Percentiles rank a stretch among this genome's conserved stretches.
These are phyloP conservation scores for Hyaloperonospora brassicae DNA, from an alignment of 352 stramenopile genomes.

Conservation along the genomic window DNA sequence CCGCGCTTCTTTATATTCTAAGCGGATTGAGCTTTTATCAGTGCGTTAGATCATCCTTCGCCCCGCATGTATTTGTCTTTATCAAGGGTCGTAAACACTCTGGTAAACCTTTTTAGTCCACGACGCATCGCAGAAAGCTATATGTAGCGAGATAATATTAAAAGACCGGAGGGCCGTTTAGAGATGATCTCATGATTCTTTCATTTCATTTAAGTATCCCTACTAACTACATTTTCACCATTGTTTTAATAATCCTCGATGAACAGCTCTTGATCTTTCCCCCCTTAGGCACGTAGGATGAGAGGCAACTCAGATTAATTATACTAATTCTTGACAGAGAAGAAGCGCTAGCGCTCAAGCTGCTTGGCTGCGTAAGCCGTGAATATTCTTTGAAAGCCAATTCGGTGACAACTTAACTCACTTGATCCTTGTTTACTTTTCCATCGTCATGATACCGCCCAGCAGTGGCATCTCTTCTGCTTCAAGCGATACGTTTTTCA, in stretches of 20 bases:
- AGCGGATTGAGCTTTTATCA: neutral
- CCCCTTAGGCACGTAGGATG: neutral
- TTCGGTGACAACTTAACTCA: neutral
- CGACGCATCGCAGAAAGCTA: neutral
- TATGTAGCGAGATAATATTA: neutral
- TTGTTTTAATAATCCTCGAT: neutral
- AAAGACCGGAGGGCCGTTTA: neutral
- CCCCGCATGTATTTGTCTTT: neutral
- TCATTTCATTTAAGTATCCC: neutral
- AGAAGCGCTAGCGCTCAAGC: neutral
- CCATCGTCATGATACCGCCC: neutral
- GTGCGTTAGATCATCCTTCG: neutral
- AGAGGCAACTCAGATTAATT: neutral
- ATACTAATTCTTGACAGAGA: neutral
- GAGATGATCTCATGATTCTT: neutral
- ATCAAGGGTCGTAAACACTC: neutral
- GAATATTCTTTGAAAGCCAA: neutral
- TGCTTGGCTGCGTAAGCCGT: neutral
- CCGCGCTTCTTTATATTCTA: neutral
- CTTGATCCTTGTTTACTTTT: neutral
- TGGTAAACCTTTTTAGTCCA: neutral
- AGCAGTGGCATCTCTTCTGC: neutral
- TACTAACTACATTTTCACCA: neutral
- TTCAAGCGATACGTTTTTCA: neutral
- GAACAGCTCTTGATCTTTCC: neutral